phyloP scores from a whole-genome alignment of 306 rosid genomes.

The Hylodesmum podocarpum region DNA sequence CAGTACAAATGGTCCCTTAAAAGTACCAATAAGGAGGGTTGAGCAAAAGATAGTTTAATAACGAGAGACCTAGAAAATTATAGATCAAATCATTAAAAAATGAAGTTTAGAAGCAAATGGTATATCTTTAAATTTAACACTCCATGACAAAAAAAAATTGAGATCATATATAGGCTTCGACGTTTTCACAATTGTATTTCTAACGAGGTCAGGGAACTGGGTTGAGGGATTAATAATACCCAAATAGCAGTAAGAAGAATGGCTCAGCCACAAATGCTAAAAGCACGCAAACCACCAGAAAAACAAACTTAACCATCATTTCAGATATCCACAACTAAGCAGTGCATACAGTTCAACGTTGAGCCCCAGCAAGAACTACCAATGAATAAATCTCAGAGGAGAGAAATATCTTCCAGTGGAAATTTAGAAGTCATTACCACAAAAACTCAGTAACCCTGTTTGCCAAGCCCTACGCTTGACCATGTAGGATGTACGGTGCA shows the following conservation, averaged over 20 bases:
- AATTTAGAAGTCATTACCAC: neutral
- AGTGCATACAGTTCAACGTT: conserved; percentile 1
- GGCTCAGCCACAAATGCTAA: neutral
- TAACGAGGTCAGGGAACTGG: neutral
- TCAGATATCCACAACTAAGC: neutral
- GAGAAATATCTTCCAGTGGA: neutral
- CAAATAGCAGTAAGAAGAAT: neutral
- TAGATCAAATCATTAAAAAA: neutral
- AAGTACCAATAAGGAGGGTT: neutral
- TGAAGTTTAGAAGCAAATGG: neutral
- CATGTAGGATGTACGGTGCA: neutral
- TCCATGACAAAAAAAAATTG: neutral
- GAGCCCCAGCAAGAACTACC: neutral
- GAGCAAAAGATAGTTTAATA: neutral
- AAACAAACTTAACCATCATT: neutral
- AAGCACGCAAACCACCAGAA: neutral
- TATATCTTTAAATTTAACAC: too few species aligned
- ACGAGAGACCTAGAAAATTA: neutral
- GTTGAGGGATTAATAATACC: neutral
- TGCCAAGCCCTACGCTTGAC: neutral
- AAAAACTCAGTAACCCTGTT: neutral
- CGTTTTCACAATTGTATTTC: neutral
- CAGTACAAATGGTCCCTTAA: too few species aligned
- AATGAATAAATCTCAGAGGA: neutral
- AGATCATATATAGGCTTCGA: neutral